These are phyloP conservation scores for Akanthomyces dipterigenus DNA, from an alignment of 2,329 filamentous ascomycete genomes.

Conservation along the genomic window DNA sequence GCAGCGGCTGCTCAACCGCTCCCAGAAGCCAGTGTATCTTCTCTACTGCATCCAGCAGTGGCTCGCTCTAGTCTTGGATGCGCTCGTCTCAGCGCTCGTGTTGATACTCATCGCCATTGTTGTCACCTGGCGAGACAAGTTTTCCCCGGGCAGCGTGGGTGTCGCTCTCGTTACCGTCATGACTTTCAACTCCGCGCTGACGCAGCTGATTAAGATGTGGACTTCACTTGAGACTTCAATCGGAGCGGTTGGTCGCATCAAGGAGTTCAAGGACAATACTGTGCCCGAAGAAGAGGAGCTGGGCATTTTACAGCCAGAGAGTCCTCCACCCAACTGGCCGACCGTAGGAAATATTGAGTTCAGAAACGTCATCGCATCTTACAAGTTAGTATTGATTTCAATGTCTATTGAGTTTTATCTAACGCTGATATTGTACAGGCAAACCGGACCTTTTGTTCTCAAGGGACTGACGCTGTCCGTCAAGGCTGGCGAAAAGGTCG, in stretches of 20 bases:
- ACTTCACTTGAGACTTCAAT: conserved; percentile 23
- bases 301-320: conserved; percentile 11
- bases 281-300: conserved; percentile 18
- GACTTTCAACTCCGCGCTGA: conserved; percentile 21
- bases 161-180: conserved; percentile 23
- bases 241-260: conserved; percentile 21
- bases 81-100: conserved; percentile 37
- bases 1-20: conserved; percentile 25
- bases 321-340: conserved; percentile 22
- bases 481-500: conserved; percentile 28
- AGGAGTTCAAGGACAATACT: conserved; percentile 19
- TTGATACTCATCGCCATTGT: conserved; percentile 38
- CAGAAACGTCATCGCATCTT: conserved; percentile 19
- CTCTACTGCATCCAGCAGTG: conserved; percentile 43
- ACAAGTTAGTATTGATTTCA: conserved; percentile 5
- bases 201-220: conserved; percentile 27
- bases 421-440: not conserved
- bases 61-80: conserved; percentile 40
- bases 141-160: conserved; percentile 22
- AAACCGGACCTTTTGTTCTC: conserved; percentile 17
- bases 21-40: conserved; percentile 30
- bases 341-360: conserved; percentile 20
- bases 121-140: conserved; percentile 25
- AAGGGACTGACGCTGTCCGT: conserved; percentile 25
- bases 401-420: not conserved